Conservation (phyloP, 768 basidiomycete genomes). For the Hysterangium stoloniferum region DNA sequence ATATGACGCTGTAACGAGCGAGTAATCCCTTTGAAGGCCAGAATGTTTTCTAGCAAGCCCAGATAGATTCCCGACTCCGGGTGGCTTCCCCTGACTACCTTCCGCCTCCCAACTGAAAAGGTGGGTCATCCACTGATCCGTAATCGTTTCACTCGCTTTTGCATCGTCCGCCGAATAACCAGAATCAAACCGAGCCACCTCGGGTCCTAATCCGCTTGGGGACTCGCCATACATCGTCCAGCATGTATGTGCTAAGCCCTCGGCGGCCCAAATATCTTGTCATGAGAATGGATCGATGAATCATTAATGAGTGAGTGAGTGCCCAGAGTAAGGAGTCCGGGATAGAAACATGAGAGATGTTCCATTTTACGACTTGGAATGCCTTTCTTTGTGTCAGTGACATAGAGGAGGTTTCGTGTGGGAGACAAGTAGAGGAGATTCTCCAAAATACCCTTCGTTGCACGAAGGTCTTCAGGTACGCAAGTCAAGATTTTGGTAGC, state of each 20-base stretch:
- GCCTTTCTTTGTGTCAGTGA: conserved; percentile 42
- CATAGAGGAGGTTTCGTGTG: conserved; percentile 57
- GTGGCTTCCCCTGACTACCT: conserved; percentile 13
- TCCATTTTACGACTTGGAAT: conserved; percentile 49
- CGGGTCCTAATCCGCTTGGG: conserved; percentile 60
- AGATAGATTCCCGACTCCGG: conserved; percentile 12
- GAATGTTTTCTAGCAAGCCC: not conserved
- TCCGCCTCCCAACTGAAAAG: conserved; percentile 38
- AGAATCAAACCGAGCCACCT: conserved; percentile 38
- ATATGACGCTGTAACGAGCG: conserved; percentile 37
- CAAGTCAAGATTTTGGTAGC: not conserved
- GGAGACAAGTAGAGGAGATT: conserved; percentile 63
- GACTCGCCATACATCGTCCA: conserved; percentile 67
- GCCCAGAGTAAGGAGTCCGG: conserved; percentile 67
- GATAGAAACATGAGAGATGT: conserved; percentile 73
- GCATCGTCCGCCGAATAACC: conserved; percentile 19
- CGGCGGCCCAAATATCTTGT: conserved; percentile 68
- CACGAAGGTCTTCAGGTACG: conserved; percentile 18
- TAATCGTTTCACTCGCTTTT: no score
- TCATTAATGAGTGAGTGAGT: conserved; percentile 52
- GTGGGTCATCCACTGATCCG: conserved; percentile 26
- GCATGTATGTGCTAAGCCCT: conserved; percentile 66
- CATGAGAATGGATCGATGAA: conserved; percentile 36
- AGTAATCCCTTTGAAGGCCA: conserved; percentile 43
- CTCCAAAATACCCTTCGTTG: conserved; percentile 15